Conservation (phyloP, 148 eudicot genomes). For the Camellia japonica region DNA sequence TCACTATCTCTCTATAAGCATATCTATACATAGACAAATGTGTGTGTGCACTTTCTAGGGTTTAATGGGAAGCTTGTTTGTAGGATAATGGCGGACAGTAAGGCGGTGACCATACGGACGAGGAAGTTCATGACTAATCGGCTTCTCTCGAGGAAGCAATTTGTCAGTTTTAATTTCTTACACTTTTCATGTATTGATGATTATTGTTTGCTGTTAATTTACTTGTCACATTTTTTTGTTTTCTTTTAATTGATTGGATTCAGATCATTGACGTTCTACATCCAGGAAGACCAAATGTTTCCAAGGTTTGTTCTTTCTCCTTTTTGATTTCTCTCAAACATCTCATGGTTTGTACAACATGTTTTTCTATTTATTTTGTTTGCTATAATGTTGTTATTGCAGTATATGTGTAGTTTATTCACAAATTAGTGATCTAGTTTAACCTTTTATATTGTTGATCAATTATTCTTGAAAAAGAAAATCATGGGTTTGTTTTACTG, state of each 20-base stretch:
- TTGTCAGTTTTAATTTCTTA: constrained; percentile 33
- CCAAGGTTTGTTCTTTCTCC: constrained; percentile 49
- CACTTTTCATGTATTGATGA: background rate
- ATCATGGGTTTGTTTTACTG: background rate
- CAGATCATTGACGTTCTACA: constrained; percentile 86
- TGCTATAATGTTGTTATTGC: background rate
- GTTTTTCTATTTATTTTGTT: background rate
- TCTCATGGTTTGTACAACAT: too few relatives aligned
- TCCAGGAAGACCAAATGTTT: constrained; percentile 81
- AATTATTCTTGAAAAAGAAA: too few relatives aligned
- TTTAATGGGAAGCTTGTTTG: background rate
- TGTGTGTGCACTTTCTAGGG: too few relatives aligned
- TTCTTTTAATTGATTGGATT: background rate
- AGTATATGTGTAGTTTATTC: background rate
- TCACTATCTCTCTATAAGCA: too few relatives aligned
- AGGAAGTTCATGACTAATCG: constrained; percentile 92
- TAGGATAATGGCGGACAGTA: constrained; percentile 59
- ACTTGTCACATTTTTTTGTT: background rate
- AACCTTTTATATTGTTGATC: too few relatives aligned
- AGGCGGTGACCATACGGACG: constrained; percentile 71
- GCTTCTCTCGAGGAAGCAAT: constrained; percentile 83
- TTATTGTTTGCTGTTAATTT: background rate
- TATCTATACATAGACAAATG: too few relatives aligned
- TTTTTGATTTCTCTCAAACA: too few relatives aligned
- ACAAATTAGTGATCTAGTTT: too few relatives aligned